Evolutionary conservation across 257 asterid genomes (phyloP), one percentile per base, ranked within the genome.

Genomic region (Hygrophila difformis): DNA sequence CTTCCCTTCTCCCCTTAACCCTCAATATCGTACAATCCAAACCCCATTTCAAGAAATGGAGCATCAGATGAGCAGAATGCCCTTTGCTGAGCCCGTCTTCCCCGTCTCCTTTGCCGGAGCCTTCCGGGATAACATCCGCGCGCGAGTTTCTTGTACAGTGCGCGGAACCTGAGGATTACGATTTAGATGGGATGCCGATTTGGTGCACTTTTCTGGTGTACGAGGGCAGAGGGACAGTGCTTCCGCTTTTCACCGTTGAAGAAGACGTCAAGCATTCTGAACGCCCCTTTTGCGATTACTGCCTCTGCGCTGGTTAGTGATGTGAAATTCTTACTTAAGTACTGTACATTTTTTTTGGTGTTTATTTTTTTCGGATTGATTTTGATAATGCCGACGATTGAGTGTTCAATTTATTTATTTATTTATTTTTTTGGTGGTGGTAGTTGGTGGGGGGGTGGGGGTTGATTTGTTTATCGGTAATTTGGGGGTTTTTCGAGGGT

Each of bases 241-340:
- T 84, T 57, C 95, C 95, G 5, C 71, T 88, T 9, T 88, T 69
- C 73, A 74, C 95, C 3, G 63, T 84, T 47, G 94, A 88, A 66
- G 95, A 88, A 56, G 67, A 70, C 11, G 93, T 84, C 6, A 53
- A 47, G 55, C 49, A 19, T 16, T 76, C 88, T 9, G 65, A 59
- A 16, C 57, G 48, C 1, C 92, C 82, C 44, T 76, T 74, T 57
- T 88, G 97, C 61, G 81, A 81, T 52, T 69, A 74, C 71, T 88
- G 97, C 60, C 74, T 89, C 19, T 76, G 79, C 46, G 76, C 85
- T 7, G 97, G 97, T 88, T 29, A 45, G 68, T 36, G 6, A n/a
- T n/a, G n/a, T n/a, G 22, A 21, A 22, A 48, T n/a, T n/a, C n/a
- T n/a, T n/a, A n/a, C n/a, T n/a, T n/a, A n/a, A 48, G 39, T 45